Evolutionary conservation across 805 yeast genomes (phyloP).

Genomic region (Ogataea salicorniae): DNA sequence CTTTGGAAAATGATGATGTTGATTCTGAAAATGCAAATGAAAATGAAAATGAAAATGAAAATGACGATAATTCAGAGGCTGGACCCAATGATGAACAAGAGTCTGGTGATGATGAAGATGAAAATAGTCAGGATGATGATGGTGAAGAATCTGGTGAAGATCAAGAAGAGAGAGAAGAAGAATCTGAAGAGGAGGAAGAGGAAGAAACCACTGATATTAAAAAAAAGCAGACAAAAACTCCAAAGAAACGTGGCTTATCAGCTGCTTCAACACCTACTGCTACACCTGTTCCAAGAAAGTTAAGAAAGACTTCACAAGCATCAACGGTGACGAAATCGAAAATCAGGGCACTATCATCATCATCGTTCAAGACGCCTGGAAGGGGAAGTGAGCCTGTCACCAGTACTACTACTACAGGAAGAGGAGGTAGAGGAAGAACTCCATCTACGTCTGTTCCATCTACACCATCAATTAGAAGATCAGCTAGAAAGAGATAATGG

Average conservation of each 20-base stretch:
- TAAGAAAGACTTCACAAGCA: conserved; percentile 13
- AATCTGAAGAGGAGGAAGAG: conserved; percentile 1
- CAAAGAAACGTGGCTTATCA: conserved; percentile 6
- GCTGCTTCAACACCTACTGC: background rate
- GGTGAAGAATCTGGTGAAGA: conserved; percentile 1
- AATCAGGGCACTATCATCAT: background rate
- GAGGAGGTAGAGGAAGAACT: background rate
- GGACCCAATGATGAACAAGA: conserved; percentile 1
- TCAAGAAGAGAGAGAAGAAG: conserved; percentile 1
- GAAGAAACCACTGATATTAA: conserved; percentile 4
- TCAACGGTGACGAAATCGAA: background rate
- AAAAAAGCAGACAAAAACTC: conserved; percentile 6
- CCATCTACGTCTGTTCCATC: conserved; percentile 6
- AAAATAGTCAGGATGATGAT: conserved; percentile 1
- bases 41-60: conserved; percentile 2
- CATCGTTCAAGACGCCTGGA: conserved; percentile 8
- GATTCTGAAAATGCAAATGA: conserved; percentile 1
- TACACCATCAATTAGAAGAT: conserved; percentile 19
- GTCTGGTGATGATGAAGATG: conserved; percentile 1
- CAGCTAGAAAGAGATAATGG: conserved; percentile 17
- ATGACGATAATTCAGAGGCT: conserved; percentile 1
- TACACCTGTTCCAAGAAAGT: conserved; percentile 14
- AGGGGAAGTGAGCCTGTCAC: conserved; percentile 10
- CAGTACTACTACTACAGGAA: background rate
- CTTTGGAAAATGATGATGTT: conserved; percentile 5